Evolutionary conservation across 2,329 filamentous ascomycete genomes (phyloP).

Genomic region (Nemania diffusa): DNA sequence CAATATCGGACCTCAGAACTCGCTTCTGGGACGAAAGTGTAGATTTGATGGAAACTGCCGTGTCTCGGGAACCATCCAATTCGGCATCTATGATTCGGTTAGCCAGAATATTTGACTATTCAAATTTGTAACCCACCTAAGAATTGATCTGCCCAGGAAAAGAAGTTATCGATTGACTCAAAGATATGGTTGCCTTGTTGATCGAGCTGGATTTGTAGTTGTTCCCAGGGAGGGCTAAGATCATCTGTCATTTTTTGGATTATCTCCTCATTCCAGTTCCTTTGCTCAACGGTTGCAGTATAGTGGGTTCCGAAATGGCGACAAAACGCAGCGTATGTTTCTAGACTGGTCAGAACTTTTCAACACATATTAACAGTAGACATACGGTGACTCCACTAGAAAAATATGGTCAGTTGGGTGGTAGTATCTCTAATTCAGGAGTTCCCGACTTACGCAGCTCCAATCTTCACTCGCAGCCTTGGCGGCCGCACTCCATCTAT

Average conservation of each 20-base stretch:
- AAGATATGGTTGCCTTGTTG: slow-evolving; percentile 12
- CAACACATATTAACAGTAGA: slow-evolving; percentile 45
- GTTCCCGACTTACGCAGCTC: slow-evolving; percentile 50
- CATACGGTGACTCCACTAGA: slow-evolving; percentile 31
- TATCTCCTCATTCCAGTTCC: slow-evolving; percentile 60
- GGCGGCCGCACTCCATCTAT: slow-evolving; percentile 48
- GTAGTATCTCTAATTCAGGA: background rate
- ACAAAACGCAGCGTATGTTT: slow-evolving; percentile 56
- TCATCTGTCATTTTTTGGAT: slow-evolving; percentile 52
- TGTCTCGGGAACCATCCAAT: slow-evolving; percentile 11
- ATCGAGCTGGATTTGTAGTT: slow-evolving; percentile 35
- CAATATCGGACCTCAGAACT: slow-evolving; percentile 44
- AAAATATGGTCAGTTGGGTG: slow-evolving; percentile 7
- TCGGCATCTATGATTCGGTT: slow-evolving; percentile 19
- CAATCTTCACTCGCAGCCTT: slow-evolving; percentile 47
- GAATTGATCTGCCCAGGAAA: slow-evolving; percentile 26
- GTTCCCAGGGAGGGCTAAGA: slow-evolving; percentile 49
- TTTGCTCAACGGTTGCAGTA: slow-evolving; percentile 43
- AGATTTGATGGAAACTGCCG: slow-evolving; percentile 37
- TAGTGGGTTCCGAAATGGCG: slow-evolving; percentile 53
- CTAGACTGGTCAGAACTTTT: slow-evolving; percentile 50
- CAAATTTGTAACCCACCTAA: slow-evolving; percentile 13
- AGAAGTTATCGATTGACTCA: slow-evolving; percentile 33
- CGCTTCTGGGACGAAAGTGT: slow-evolving; percentile 46
- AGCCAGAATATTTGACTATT: background rate